Base-by-base conservation (phyloP, 1,284 basidiomycete genomes). In the Irpex sp. region DNA sequence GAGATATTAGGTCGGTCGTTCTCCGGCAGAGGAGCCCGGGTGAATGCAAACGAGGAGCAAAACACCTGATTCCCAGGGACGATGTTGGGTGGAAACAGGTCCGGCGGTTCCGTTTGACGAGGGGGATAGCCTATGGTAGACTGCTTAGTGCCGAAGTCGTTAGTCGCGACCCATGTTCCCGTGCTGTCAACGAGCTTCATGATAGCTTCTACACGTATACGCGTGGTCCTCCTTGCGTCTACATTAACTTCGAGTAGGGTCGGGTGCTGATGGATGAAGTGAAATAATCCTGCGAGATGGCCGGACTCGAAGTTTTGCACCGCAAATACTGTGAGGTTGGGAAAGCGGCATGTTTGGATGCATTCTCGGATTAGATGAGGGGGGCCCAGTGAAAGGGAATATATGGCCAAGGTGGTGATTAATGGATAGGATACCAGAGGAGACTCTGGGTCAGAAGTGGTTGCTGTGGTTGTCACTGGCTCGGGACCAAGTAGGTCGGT, bases 11-110 rank as follows among this genome's bases (percentile, higher is more conserved):
- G 2, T 21, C 31, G 2, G 48, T 26, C 36, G 59, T 52, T 5
- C 57, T 19, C 65, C 62, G 63, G 40, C 40, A 66, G 51, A 4
- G 64, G 65, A 2, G 38, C 19, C 15, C 67, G 67, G 7, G 58
- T 40, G 52, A 69, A 69, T 11, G 64, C 62, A 51, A 69, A 69
- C 8, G 49, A 51, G 49, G 11, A n/a, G 19, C 49, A 51, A 8
- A 21, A 3, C 8, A 11, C 5, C n/a, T 51, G 31, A 62, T 57
- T 7, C 26, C 54, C 54, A 37, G 38, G 59, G n/a, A 64, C 57
- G 17, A 51, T 51, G 26, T 63, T 40, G 9, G 34, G 44, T 36
- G 52, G 31, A 57, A 48, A 57, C 38, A 36, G 34, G 15, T 58
- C 49, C 11, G 58, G 49, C 21, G 40, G 34, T 5, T 21, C 15